Conservation (phyloP, 305 asterid species). For the Coffea humblotiana region DNA sequence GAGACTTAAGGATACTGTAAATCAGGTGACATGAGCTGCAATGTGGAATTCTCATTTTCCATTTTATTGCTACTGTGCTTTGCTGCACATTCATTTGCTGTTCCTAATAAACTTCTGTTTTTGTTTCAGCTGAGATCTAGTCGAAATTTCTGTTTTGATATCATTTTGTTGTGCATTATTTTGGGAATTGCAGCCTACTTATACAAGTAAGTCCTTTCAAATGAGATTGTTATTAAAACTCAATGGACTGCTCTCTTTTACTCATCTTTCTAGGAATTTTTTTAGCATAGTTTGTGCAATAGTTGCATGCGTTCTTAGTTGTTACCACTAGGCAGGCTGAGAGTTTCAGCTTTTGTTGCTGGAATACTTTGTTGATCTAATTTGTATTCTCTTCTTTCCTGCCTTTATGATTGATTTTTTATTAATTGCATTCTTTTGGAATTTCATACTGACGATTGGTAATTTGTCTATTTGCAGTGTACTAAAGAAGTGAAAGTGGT, state of each 20-base stretch:
- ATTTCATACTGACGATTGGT: neutral
- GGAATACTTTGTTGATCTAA: neutral
- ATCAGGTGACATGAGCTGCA: conserved; percentile 55
- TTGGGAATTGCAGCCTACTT: conserved; percentile 95
- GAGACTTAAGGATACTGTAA: conserved; percentile 87
- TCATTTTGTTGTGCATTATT: conserved; percentile 76
- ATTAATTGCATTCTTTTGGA: neutral
- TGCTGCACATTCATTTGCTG: neutral
- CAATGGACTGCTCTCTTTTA: conserved; percentile 4
- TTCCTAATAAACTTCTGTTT: conserved; percentile 18
- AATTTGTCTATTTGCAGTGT: conserved; percentile 44
- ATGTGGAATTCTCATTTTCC: conserved; percentile 2
- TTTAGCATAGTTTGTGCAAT: neutral
- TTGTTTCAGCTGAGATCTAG: conserved; percentile 75
- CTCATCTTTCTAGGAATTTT: neutral
- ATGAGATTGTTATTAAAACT: conserved; percentile 3
- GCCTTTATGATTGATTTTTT: neutral
- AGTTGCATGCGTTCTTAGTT: neutral
- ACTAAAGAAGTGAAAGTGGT: conserved; percentile 47
- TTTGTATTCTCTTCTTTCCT: neutral
- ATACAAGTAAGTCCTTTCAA: conserved; percentile 66
- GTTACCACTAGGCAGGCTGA: no score
- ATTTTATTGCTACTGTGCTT: neutral
- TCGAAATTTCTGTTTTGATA: conserved; percentile 90
- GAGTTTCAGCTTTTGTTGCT: neutral